Percentiles rank a stretch among this genome's conserved stretches.
phyloP scores from a whole-genome alignment of 2,329 filamentous ascomycete species.

The Aspergillus costaricaensis region DNA sequence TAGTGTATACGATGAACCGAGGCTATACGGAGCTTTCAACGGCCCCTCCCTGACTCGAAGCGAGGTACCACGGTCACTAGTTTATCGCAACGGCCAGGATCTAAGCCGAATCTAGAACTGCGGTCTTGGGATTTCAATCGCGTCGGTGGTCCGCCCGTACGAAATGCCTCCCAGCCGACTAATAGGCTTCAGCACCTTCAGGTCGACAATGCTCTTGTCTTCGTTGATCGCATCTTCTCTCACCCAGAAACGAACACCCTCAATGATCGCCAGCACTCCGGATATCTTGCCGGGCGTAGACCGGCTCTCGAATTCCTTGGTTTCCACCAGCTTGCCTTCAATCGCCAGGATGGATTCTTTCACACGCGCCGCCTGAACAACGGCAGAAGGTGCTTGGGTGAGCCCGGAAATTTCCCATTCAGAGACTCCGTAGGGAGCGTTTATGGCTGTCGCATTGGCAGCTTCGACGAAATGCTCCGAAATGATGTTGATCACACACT shows the following conservation, averaged over 20 bases:
- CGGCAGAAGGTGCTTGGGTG: constrained; percentile 65
- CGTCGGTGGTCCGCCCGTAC: constrained; percentile 71
- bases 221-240: constrained; percentile 84
- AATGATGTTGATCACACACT: constrained; percentile 87
- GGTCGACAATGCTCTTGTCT: constrained; percentile 72
- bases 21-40: neutral
- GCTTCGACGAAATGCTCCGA: constrained; percentile 83
- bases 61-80: neutral
- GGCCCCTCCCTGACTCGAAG: neutral
- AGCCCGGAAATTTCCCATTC: constrained; percentile 82
- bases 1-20: neutral
- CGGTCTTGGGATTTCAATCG: constrained; percentile 64
- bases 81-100: neutral
- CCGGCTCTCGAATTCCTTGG: constrained; percentile 75
- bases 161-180: constrained; percentile 82
- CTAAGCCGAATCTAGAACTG: constrained; percentile 20
- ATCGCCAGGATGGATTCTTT: constrained; percentile 80
- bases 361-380: constrained; percentile 72
- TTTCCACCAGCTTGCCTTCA: constrained; percentile 75
- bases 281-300: constrained; percentile 72
- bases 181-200: constrained; percentile 73
- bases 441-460: constrained; percentile 77
- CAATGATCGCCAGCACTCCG: constrained; percentile 72
- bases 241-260: constrained; percentile 86
- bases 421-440: constrained; percentile 72